Base-by-base conservation (phyloP, 805 yeast species). In the Tanozyma kutaoensis region DNA sequence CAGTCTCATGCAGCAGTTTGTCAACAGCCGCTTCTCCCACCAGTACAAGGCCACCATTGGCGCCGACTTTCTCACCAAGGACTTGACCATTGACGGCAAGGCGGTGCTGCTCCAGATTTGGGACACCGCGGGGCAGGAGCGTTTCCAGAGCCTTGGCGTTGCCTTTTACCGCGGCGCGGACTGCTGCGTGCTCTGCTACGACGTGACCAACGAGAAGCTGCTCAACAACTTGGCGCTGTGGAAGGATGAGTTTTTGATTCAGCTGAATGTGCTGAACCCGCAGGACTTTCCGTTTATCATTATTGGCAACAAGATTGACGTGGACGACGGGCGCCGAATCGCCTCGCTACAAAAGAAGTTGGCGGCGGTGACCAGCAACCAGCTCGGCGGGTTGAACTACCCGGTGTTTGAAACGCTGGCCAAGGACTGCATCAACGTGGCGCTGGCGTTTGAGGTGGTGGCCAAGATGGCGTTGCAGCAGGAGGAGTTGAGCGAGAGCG, bases 361-460 rank as follows among this genome's bases (percentile, higher is more conserved):
- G 28, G 55, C 59, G 33, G 54, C 60, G 25, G 54, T 58, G 32
- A 57, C 63, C 31, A 52, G 47, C 32, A 55, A 57, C 37, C 66
- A 59, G 36, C 67, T 48, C 57, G 93, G 55, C 2, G 82, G 85
- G 36, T 63, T 85, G 34, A 55, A 50, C 39, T 57, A 58, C 38
- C 97, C 98, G 3, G 74, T 86, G 33, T 88, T 91, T 46, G 95
- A 88, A 53, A 88, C 98, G n/a, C 76, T 91, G 62, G 98, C 98
- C 12, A 91, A 88, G 58, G 95, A 85, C 50, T 85, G 91, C 11
- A 81, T 86, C 26, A 93, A 93, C 41, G 95, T 88, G 20, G 95
- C 86, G 46, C 75, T 79, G 43, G 97, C 97, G 3, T 88, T 88
- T 46, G 96, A 91, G 50, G 93, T 86, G 23, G 81, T 88, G 42